Evolutionary conservation across 2,329 filamentous ascomycete species (phyloP).

Genomic region (Xylariales sp.): DNA sequence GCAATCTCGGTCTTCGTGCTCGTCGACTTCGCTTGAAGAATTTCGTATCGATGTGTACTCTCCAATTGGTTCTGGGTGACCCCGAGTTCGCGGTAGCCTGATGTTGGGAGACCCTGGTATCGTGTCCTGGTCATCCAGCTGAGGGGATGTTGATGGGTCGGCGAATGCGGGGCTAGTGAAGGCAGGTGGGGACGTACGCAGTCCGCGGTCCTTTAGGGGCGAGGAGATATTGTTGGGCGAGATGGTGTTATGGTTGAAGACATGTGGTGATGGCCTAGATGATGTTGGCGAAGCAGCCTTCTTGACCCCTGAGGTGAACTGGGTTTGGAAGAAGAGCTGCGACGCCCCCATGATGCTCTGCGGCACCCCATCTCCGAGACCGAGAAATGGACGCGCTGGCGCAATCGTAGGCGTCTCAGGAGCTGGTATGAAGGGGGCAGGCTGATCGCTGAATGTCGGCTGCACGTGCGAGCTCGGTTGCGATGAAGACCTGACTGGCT

Average conservation of each 20-base stretch:
- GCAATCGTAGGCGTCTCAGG: slow-evolving; percentile 46
- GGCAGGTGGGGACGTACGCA: slow-evolving; percentile 41
- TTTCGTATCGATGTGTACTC: slow-evolving; percentile 20
- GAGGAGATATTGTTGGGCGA: slow-evolving; percentile 44
- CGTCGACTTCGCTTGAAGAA: slow-evolving; percentile 7
- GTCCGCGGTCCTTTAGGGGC: slow-evolving; percentile 44
- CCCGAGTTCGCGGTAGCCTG: slow-evolving; percentile 9
- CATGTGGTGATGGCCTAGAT: slow-evolving; percentile 50
- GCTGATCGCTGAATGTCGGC: slow-evolving; percentile 1
- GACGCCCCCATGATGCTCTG: slow-evolving; percentile 33
- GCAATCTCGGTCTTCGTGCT: too few relatives aligned
- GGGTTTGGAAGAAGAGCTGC: slow-evolving; percentile 53
- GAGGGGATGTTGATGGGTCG: neutral
- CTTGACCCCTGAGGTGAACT: slow-evolving; percentile 47
- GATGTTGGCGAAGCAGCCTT: slow-evolving; percentile 48
- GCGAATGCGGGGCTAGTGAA: slow-evolving; percentile 38
- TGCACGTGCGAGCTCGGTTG: neutral
- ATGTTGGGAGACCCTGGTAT: slow-evolving; percentile 13
- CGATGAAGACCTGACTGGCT: neutral
- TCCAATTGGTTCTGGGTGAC: slow-evolving; percentile 20
- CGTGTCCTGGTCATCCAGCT: neutral
- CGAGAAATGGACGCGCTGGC: slow-evolving; percentile 43
- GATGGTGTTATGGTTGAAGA: slow-evolving; percentile 37
- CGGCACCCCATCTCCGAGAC: slow-evolving; percentile 21
- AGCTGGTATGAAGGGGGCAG: slow-evolving; percentile 18